Base-by-base conservation (phyloP, 2,329 filamentous ascomycete genomes). In the Xylaria sp. region DNA sequence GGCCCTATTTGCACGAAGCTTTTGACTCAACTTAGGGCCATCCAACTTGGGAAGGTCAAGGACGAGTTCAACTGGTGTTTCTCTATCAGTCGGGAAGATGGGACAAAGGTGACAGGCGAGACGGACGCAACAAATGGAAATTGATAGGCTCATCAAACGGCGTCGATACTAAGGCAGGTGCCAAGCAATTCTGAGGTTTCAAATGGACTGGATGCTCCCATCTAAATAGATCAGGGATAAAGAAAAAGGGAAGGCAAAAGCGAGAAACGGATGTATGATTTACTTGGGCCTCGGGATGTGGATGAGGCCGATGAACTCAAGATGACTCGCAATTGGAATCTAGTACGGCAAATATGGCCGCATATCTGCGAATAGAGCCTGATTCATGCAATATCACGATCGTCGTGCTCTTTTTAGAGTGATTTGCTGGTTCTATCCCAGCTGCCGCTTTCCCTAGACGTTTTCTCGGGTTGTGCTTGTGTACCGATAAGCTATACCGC, bases 41-140 rank as follows among this genome's bases (percentile, higher is more conserved):
- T 98, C 69, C 95, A 98, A 83, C 86, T 88, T 43, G 94, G 94
- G 32, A 93, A 91, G 80, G 83, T 91, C 48, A 83, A 91, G 78
- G 95, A 98, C 78, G 81, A 83, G 65, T 92, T 94, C 76, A 89
- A 88, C 4, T 97, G 94, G 94, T 86, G 87, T 56, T 77, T 81
- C 59, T 74, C 78, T 8, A 83, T 90, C 8, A 76, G 74, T 8
- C 81, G 80, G 59, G 80, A 79, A 62, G 85, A 89, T 68, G 78
- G 80, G 7, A 76, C 74, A 60, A 81, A 83, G 68, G 81, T 83
- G 69, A 80, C 83, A 8, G 75, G 74, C 1, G 77, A 76, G 69
- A 66, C 73, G 23, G 72, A 72, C 18, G 66, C 70, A 20, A 57
- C 70, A 5, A 73, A 75, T 59, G 71, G 73, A 45, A 75, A 75